These are phyloP conservation scores for Euphorbia pulcherrima DNA, from an alignment of 345 rosid species.

Conservation along the genomic window DNA sequence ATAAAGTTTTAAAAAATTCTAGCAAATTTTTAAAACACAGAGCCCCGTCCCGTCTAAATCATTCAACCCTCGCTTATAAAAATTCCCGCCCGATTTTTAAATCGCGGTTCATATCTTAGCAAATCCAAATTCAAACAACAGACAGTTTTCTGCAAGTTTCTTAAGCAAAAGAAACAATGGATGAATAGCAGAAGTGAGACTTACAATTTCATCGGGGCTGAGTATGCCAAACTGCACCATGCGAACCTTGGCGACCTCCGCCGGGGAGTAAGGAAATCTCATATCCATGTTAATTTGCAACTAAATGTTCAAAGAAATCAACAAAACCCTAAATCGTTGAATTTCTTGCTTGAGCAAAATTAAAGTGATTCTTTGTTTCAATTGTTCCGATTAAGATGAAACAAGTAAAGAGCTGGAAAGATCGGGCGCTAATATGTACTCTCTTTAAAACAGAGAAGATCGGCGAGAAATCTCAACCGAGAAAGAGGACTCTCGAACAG, in stretches of 20 bases:
- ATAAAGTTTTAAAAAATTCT: too few relatives aligned
- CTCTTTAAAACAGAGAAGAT: neutral
- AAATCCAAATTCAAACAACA: too few relatives aligned
- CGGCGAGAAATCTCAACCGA: neutral
- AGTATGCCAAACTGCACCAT: slow-evolving; percentile 88
- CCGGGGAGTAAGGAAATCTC: slow-evolving; percentile 82
- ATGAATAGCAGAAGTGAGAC: too few relatives aligned
- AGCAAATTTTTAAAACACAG: too few relatives aligned
- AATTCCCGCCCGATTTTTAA: too few relatives aligned
- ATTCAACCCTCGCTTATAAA: too few relatives aligned
- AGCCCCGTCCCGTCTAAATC: too few relatives aligned
- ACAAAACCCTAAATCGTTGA: neutral
- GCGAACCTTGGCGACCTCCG: slow-evolving; percentile 91
- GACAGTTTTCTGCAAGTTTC: too few relatives aligned
- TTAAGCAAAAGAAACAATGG: too few relatives aligned
- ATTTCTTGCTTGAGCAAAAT: neutral
- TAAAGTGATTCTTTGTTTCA: neutral
- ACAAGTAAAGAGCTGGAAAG: neutral
- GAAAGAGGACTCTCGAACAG: slow-evolving; percentile 2
- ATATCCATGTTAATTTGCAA: slow-evolving; percentile 35
- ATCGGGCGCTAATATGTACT: neutral
- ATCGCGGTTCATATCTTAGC: too few relatives aligned
- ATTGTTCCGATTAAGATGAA: neutral
- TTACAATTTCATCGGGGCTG: slow-evolving; percentile 96
- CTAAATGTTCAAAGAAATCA: neutral